A percentile compares a stretch with the other conserved stretches of the same genome.
phyloP scores from a whole-genome alignment of 1,139 yeast species.

The Saccharomycopsis crataegensis region DNA sequence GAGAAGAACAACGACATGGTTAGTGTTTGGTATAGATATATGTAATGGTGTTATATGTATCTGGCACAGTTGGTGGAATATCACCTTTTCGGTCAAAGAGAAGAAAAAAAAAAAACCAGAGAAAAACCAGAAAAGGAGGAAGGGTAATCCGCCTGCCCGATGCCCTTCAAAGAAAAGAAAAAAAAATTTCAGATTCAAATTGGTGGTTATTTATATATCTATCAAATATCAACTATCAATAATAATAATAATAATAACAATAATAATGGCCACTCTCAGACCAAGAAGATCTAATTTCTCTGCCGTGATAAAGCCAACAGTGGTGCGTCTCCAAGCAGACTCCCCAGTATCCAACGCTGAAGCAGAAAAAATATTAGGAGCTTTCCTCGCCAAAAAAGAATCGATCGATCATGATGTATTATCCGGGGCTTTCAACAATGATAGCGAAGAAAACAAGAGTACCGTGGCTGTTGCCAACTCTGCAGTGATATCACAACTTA shows the following conservation, averaged over 20 bases:
- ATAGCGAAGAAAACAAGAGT: conserved; percentile 20
- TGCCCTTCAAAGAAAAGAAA: too few relatives aligned
- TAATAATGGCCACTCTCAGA: conserved; percentile 7
- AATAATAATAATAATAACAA: not conserved
- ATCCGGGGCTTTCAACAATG: conserved; percentile 36
- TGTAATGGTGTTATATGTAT: too few relatives aligned
- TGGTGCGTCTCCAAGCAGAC: not conserved
- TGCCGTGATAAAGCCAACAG: conserved; percentile 18
- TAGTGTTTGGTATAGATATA: too few relatives aligned
- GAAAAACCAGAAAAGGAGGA: not conserved
- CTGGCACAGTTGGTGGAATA: not conserved
- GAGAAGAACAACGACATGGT: conserved; percentile 3
- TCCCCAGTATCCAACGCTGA: conserved; percentile 1
- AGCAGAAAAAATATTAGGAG: conserved; percentile 10
- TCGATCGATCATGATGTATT: conserved; percentile 37
- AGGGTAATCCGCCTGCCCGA: too few relatives aligned
- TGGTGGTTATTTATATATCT: too few relatives aligned
- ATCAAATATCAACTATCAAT: too few relatives aligned
- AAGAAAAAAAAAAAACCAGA: not conserved
- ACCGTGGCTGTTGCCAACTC: conserved; percentile 18
- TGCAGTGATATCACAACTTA: conserved; percentile 45
- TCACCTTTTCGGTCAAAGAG: not conserved
- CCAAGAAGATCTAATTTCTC: conserved; percentile 15
- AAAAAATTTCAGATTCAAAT: too few relatives aligned
- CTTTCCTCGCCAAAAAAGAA: conserved; percentile 22